Evolutionary conservation across 2,329 filamentous ascomycete species (phyloP).

Genomic region (Neurospora sp.): DNA sequence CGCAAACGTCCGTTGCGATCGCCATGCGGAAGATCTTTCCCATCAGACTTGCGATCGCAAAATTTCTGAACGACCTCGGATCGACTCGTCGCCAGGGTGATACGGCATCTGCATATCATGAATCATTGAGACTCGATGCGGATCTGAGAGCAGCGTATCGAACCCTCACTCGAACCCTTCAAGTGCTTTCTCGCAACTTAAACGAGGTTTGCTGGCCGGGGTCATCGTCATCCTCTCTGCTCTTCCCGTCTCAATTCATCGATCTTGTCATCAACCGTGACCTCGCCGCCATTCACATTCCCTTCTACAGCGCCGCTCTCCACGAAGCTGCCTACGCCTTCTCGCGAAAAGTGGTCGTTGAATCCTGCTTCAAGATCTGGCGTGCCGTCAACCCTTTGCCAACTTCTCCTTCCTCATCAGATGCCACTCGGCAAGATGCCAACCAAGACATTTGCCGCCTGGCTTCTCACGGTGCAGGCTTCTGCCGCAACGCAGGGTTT

Average conservation of each 20-base stretch:
- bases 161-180: constrained; percentile 25
- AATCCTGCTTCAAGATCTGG: constrained; percentile 39
- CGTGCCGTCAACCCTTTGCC: constrained; percentile 24
- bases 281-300: constrained; percentile 45
- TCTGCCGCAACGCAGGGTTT: constrained; percentile 25
- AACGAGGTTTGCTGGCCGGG: background rate
- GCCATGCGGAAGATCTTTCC: constrained; percentile 33
- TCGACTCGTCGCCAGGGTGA: constrained; percentile 13
- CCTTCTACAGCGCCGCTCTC: constrained; percentile 33
- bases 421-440: background rate
- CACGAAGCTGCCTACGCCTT: constrained; percentile 37
- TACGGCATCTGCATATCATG: constrained; percentile 27
- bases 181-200: constrained; percentile 6
- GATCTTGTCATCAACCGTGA: constrained; percentile 46
- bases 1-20: constrained; percentile 30
- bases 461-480: constrained; percentile 28
- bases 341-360: constrained; percentile 38
- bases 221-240: background rate
- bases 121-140: constrained; percentile 33
- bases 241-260: constrained; percentile 28
- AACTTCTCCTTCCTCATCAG: constrained; percentile 3
- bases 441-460: constrained; percentile 26
- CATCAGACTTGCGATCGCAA: constrained; percentile 27
- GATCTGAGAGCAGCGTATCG: constrained; percentile 35
- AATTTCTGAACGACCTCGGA: constrained; percentile 15